Conservation (phyloP, 1,139 yeast genomes). For the Taiozyma sp. region DNA sequence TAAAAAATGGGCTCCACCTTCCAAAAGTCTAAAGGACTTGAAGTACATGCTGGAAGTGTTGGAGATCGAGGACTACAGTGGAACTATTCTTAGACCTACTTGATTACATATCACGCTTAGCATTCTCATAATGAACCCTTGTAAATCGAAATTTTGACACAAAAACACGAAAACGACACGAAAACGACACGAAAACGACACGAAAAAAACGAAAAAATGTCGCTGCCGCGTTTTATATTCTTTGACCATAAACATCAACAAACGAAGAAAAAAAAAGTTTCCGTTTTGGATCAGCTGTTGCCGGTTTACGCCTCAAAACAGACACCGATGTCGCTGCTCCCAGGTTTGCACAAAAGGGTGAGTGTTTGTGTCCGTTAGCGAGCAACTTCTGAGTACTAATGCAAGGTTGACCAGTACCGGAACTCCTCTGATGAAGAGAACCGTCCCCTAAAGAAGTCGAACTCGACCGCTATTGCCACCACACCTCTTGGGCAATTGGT, state of each 20-base stretch:
- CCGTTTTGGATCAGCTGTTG: not conserved
- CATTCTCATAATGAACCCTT: not conserved
- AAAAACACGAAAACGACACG: not conserved
- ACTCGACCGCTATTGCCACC: constrained; percentile 1
- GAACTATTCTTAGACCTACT: constrained; percentile 4
- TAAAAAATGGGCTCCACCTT: constrained; percentile 36
- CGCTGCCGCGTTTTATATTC: not conserved
- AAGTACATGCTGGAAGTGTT: constrained; percentile 29
- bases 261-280: not conserved
- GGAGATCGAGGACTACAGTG: constrained; percentile 20
- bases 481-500: not conserved
- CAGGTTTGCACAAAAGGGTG: constrained; percentile 7
- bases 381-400: not conserved
- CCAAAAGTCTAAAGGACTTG: constrained; percentile 35
- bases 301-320: not conserved
- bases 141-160: not conserved
- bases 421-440: constrained; percentile 10
- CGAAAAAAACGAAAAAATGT: not conserved
- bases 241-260: not conserved
- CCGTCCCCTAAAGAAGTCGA: constrained; percentile 10
- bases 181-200: not conserved
- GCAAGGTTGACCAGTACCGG: constrained; percentile 1
- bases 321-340: constrained; percentile 5
- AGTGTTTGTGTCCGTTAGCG: not conserved
- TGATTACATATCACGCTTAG: not conserved